These are phyloP conservation scores for Pythium phragmiticola DNA, from an alignment of 352 stramenopile genomes.

Conservation along the genomic window DNA sequence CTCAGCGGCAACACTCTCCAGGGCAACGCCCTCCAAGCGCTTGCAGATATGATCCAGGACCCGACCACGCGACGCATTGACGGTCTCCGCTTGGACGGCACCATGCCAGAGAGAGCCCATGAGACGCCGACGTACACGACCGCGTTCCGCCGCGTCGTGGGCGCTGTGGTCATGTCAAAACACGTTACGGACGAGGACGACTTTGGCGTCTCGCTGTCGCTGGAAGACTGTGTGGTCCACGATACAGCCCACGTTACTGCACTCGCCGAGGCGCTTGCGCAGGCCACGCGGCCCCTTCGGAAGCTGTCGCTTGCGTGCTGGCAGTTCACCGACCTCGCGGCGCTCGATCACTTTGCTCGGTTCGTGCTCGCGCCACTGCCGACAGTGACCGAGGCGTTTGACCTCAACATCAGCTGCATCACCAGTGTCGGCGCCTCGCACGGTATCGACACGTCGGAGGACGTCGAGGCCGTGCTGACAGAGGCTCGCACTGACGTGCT, in stretches of 20 bases:
- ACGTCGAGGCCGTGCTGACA: not conserved
- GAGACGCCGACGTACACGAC: not conserved
- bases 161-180: not conserved
- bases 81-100: not conserved
- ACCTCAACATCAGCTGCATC: conserved; percentile 7
- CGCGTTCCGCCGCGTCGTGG: not conserved
- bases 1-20: conserved; percentile 3
- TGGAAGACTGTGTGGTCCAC: not conserved
- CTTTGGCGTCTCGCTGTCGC: not conserved
- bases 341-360: not conserved
- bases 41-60: not conserved
- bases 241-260: not conserved
- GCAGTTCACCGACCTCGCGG: not conserved
- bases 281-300: not conserved
- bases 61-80: conserved; percentile 4
- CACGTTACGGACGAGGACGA: not conserved
- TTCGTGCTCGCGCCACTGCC: not conserved
- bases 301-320: conserved; percentile 6
- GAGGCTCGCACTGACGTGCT: not conserved
- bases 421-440: not conserved
- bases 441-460: not conserved
- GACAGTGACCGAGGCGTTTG: not conserved
- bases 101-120: not conserved
- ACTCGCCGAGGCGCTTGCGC: not conserved
- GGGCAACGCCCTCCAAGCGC: not conserved